phyloP scores from a whole-genome alignment of 2,329 filamentous ascomycete genomes.

The Rhinocladiella similis region DNA sequence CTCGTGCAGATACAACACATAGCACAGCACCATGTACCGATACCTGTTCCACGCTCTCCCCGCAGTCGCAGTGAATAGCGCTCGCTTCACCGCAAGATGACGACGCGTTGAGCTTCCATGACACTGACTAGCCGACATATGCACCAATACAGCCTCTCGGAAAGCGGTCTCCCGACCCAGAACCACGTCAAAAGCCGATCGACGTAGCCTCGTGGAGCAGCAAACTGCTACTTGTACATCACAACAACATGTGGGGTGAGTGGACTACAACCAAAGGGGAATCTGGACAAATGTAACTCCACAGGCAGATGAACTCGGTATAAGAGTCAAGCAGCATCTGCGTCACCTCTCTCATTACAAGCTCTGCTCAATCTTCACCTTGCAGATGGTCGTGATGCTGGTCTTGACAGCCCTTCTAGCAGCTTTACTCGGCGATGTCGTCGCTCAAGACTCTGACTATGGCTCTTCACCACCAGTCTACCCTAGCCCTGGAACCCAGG shows the following conservation, averaged over 20 bases:
- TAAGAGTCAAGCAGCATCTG: not conserved
- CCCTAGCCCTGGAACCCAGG: constrained; percentile 24
- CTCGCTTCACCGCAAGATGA: not conserved
- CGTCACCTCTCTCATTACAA: not conserved
- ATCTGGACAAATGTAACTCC: not conserved
- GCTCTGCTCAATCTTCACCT: not conserved
- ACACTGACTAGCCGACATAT: not conserved
- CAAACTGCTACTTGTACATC: not conserved
- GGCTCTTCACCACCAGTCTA: constrained; percentile 23
- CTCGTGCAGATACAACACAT: too few species aligned
- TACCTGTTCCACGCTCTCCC: too few species aligned
- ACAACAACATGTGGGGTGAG: not conserved
- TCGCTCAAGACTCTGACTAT: constrained; percentile 15
- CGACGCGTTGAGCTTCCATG: too few species aligned
- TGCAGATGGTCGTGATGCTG: constrained; percentile 3
- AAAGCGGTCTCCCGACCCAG: too few species aligned
- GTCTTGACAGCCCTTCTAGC: constrained; percentile 11
- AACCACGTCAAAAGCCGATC: not conserved
- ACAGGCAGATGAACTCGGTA: not conserved
- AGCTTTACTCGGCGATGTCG: not conserved
- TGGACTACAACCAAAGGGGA: not conserved
- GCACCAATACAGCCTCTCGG: too few species aligned
- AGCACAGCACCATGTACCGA: too few species aligned
- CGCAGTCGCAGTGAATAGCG: not conserved
- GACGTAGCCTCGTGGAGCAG: not conserved